Conservation (phyloP, 2,329 filamentous ascomycete genomes). For the Colletotrichum zoysiae region DNA sequence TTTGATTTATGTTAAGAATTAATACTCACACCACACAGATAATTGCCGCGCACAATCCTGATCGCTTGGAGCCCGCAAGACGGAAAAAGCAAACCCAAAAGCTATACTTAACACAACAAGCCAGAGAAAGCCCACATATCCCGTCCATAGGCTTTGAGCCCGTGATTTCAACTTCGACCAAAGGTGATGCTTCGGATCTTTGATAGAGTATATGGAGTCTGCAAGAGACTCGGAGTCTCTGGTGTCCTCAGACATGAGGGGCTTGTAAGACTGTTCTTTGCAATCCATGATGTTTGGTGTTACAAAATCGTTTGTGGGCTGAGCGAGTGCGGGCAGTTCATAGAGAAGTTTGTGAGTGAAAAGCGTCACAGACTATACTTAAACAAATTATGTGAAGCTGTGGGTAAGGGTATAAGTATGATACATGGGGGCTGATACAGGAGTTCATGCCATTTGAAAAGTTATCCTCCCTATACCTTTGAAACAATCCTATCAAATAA, state of each 20-base stretch:
- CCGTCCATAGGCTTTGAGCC: background rate
- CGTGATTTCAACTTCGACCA: slow-evolving; percentile 3
- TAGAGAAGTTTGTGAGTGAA: background rate
- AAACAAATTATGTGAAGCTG: background rate
- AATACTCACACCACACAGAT: slow-evolving; percentile 30
- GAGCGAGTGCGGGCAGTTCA: background rate
- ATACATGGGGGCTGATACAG: too few relatives aligned
- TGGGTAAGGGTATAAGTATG: background rate
- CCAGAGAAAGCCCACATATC: background rate
- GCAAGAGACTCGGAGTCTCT: slow-evolving; percentile 18
- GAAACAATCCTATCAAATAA: too few relatives aligned
- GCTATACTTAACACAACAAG: slow-evolving; percentile 4
- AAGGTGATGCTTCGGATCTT: background rate
- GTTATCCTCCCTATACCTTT: too few relatives aligned
- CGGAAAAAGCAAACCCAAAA: slow-evolving; percentile 18
- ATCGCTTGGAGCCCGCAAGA: slow-evolving; percentile 19
- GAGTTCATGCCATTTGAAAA: too few relatives aligned
- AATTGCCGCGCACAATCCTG: slow-evolving; percentile 23
- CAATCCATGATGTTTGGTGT: background rate
- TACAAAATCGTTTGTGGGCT: background rate
- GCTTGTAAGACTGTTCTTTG: slow-evolving; percentile 12
- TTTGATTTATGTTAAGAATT: background rate
- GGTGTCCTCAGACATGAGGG: slow-evolving; percentile 21
- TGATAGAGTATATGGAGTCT: background rate
- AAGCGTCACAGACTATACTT: rapidly evolving